phyloP scores from a whole-genome alignment of 1,284 basidiomycete species.

The Cystobasidium slooffiae region DNA sequence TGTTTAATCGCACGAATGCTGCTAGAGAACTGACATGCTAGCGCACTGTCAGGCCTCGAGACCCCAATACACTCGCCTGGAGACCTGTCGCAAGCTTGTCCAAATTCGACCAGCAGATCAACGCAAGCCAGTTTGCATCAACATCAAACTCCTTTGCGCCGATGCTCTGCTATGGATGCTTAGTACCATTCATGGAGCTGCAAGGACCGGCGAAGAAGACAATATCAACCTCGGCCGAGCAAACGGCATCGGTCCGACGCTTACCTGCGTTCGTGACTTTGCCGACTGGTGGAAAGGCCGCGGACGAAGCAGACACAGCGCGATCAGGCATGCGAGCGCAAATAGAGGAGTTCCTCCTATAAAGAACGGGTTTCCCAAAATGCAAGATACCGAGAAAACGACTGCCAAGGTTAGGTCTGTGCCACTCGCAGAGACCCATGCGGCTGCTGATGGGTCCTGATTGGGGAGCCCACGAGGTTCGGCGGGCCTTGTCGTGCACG shows the following conservation, averaged over 20 bases:
- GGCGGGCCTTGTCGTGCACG: no score
- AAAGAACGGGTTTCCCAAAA: neutral
- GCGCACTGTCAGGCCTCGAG: conserved; percentile 8
- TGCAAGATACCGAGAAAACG: neutral
- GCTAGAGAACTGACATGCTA: neutral
- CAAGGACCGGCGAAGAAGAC: conserved; percentile 24
- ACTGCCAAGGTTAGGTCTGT: neutral
- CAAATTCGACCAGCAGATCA: neutral
- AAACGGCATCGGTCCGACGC: neutral
- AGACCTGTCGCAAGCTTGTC: conserved; percentile 29
- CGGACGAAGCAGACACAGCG: neutral
- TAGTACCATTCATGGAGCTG: conserved; percentile 33
- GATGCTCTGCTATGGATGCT: conserved; percentile 34
- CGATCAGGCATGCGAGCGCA: neutral
- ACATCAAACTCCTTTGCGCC: conserved; percentile 10
- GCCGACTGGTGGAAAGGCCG: no score
- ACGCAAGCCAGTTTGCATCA: no score
- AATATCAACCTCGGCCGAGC: neutral
- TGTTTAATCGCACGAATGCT: neutral
- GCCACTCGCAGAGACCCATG: no score
- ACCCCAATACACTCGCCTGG: conserved; percentile 13
- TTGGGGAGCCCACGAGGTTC: no score
- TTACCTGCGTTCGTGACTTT: conserved; percentile 1
- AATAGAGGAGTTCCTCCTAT: conserved; percentile 2
- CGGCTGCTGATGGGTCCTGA: no score